These are phyloP conservation scores for Suhomyces coccinellae DNA, from an alignment of 1,139 yeast species.

Conservation along the genomic window DNA sequence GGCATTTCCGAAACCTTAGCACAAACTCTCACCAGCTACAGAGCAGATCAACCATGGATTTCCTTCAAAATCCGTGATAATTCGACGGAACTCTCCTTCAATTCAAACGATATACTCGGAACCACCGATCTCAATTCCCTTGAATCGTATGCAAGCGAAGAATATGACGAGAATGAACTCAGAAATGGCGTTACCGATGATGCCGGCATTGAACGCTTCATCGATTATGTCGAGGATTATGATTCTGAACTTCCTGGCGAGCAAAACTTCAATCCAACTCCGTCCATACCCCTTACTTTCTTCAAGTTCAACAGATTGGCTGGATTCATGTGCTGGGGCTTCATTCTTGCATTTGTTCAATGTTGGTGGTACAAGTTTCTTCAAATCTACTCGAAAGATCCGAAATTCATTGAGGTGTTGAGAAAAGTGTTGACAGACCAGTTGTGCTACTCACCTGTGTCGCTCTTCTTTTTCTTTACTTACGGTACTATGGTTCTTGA, in stretches of 20 bases:
- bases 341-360: slow-evolving; percentile 77
- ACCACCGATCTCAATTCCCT: slow-evolving; percentile 21
- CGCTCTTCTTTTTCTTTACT: slow-evolving; percentile 75
- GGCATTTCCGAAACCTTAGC: slow-evolving; percentile 92
- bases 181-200: slow-evolving; percentile 22
- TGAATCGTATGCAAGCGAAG: slow-evolving; percentile 12
- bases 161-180: slow-evolving; percentile 17
- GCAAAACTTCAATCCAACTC: slow-evolving; percentile 9
- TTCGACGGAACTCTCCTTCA: slow-evolving; percentile 12
- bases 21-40: slow-evolving; percentile 57
- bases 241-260: slow-evolving; percentile 14
- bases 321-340: slow-evolving; percentile 88
- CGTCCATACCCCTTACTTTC: slow-evolving; percentile 30
- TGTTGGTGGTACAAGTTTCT: slow-evolving; percentile 87
- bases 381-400: slow-evolving; percentile 79
- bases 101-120: slow-evolving; percentile 16
- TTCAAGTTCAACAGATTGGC: slow-evolving; percentile 72
- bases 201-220: slow-evolving; percentile 35
- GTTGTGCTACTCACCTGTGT: slow-evolving; percentile 81
- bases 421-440: slow-evolving; percentile 90
- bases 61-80: slow-evolving; percentile 24
- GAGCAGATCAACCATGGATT: slow-evolving; percentile 24
- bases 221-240: slow-evolving; percentile 40
- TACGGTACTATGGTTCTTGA: slow-evolving; percentile 85
- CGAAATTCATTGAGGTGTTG: slow-evolving; percentile 77